Base-by-base conservation (phyloP, 768 basidiomycete genomes). In the Dioszegia crocea region DNA sequence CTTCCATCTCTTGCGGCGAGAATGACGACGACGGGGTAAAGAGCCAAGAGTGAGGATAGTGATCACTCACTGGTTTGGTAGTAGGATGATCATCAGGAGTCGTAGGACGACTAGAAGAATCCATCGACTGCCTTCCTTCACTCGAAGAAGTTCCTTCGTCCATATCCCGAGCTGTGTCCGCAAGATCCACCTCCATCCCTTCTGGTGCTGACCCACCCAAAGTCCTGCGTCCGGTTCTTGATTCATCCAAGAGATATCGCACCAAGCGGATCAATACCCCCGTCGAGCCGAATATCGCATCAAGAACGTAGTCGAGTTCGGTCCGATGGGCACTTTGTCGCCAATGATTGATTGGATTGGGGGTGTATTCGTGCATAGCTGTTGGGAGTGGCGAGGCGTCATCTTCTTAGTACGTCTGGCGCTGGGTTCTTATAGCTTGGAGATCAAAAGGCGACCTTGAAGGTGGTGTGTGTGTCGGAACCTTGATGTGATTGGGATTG, bases 401-500 rank as follows among this genome's bases (percentile, higher is more conserved):
- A 33, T 14, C 6, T 33, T 14, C 6, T 33, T 14, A 33, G 33
- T 33, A n/a, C n/a, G n/a, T n/a, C n/a, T n/a, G n/a, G n/a, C n/a
- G n/a, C n/a, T n/a, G 33, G 33, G 8, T 33, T 6, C 33, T 33
- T 33, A 33, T 33, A 33, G 8, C 33, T 14, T 33, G 33, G n/a
- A n/a, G n/a, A n/a, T n/a, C n/a, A n/a, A n/a, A n/a, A n/a, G n/a
- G n/a, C n/a, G n/a, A n/a, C n/a, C n/a, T n/a, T n/a, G n/a, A n/a
- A n/a, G n/a, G n/a, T n/a, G 26, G 45, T 46, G 45, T 46, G 45
- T 46, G 45, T 46, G 45, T 23, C 45, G 17, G 45, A 46, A 46
- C 12, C 45, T 23, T 24, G 21, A 23, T 4, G 45, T 10, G 45
- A 24, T 12, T 11, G 41, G 9, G 41, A 43, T 4, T 46, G 45